A percentile compares a stretch with the other conserved stretches of the same genome.
These are phyloP conservation scores for Verticillium klebahnii DNA, from an alignment of 2,329 filamentous ascomycete genomes.

Conservation along the genomic window DNA sequence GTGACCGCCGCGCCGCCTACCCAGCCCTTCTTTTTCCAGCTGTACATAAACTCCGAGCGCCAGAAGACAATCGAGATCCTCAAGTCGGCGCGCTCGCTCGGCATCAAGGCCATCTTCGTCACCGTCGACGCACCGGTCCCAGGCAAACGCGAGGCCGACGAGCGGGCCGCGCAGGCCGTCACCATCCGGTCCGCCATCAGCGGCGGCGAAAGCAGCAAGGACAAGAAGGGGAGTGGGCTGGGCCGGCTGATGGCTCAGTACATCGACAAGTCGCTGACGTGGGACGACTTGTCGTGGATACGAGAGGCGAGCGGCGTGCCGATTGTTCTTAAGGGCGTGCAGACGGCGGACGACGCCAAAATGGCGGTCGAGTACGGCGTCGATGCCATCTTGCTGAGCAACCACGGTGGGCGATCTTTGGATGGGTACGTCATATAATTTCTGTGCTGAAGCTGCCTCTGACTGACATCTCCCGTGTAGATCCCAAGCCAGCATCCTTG, in stretches of 20 bases:
- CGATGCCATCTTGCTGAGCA: constrained; percentile 65
- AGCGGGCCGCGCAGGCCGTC: constrained; percentile 41
- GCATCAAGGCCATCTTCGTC: constrained; percentile 48
- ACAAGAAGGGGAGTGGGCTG: constrained; percentile 48
- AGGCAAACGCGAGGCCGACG: constrained; percentile 52
- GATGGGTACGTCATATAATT: constrained; percentile 42
- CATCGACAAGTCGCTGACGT: constrained; percentile 47
- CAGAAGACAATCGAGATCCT: constrained; percentile 42
- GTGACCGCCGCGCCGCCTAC: constrained; percentile 24
- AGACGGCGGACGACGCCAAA: constrained; percentile 59
- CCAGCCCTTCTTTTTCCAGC: constrained; percentile 46
- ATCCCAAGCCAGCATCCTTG: not conserved
- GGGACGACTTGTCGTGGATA: constrained; percentile 64
- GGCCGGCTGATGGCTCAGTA: constrained; percentile 46
- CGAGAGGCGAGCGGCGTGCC: constrained; percentile 47
- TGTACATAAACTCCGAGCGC: constrained; percentile 49
- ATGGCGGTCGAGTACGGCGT: constrained; percentile 55
- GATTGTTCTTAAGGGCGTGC: constrained; percentile 66
- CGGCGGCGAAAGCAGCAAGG: constrained; percentile 37
- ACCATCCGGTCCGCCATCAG: constrained; percentile 32
- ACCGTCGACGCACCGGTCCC: constrained; percentile 53
- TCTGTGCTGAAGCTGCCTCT: constrained; percentile 44
- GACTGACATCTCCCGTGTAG: not conserved
- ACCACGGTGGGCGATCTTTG: constrained; percentile 61
- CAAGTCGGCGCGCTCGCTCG: constrained; percentile 28